Conservation (phyloP, 805 yeast genomes). For the Candida taoyuanica region DNA sequence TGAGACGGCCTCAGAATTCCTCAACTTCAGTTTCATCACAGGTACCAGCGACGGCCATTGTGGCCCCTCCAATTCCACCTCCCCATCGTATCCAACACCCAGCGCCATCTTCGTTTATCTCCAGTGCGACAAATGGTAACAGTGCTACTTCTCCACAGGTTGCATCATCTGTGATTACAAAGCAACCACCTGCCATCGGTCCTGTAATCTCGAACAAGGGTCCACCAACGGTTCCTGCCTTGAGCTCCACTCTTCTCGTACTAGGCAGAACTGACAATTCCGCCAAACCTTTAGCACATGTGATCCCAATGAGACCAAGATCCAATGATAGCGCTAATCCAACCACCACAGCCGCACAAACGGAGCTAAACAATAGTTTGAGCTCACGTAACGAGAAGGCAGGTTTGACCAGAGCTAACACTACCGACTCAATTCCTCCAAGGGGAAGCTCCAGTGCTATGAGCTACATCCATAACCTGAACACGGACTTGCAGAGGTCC, state of each 20-base stretch:
- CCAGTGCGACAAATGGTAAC: constrained; percentile 1
- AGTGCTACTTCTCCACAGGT: no score
- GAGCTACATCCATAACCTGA: constrained; percentile 5
- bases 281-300: background rate
- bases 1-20: background rate
- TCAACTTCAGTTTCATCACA: background rate
- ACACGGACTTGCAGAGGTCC: constrained; percentile 3
- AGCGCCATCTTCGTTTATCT: constrained; percentile 15
- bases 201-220: no score
- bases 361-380: constrained; percentile 12
- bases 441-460: constrained; percentile 14
- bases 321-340: background rate
- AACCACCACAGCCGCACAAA: constrained; percentile 10
- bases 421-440: constrained; percentile 2
- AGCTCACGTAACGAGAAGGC: constrained; percentile 2
- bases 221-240: background rate
- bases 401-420: constrained; percentile 8
- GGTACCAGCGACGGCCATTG: background rate
- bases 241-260: background rate
- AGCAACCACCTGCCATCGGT: no score
- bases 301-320: constrained; percentile 1
- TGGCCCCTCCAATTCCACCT: constrained; percentile 14
- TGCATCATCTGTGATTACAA: no score
- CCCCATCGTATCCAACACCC: constrained; percentile 11
- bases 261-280: background rate